Percentiles rank a stretch among this genome's conserved stretches.
Conservation (phyloP, 148 eudicot genomes). For the Rhododendron molle region DNA sequence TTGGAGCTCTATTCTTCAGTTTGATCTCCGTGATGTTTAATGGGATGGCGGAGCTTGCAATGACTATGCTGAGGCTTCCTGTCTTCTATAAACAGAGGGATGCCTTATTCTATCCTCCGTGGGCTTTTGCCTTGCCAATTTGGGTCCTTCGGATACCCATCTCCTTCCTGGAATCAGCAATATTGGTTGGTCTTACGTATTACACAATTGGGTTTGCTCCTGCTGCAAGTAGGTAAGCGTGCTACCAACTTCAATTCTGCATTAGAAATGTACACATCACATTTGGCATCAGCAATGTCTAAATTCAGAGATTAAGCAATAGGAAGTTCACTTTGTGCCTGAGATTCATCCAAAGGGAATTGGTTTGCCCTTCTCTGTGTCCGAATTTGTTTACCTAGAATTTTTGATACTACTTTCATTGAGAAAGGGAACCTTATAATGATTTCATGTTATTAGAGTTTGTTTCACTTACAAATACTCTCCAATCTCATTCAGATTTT, state of each 20-base stretch:
- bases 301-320: background rate
- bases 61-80: conserved; percentile 31
- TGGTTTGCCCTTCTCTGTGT: background rate
- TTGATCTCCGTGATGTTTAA: conserved; percentile 42
- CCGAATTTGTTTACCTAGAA: background rate
- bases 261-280: background rate
- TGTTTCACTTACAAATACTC: background rate
- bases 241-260: background rate
- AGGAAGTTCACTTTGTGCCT: background rate
- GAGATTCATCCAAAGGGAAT: background rate
- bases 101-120: conserved; percentile 35
- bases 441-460: background rate
- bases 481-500: conserved; percentile 41
- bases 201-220: conserved; percentile 47
- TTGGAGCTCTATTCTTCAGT: conserved; percentile 41
- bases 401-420: background rate
- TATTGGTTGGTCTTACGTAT: conserved; percentile 42
- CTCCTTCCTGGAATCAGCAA: conserved; percentile 36
- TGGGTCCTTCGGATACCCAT: conserved; percentile 43
- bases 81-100: conserved; percentile 41
- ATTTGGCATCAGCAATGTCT: background rate
- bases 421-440: background rate
- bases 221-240: conserved; percentile 31
- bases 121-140: conserved; percentile 50
- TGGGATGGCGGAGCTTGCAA: conserved; percentile 37